Conservation (phyloP, 768 basidiomycete genomes). For the Boletus fagicola region DNA sequence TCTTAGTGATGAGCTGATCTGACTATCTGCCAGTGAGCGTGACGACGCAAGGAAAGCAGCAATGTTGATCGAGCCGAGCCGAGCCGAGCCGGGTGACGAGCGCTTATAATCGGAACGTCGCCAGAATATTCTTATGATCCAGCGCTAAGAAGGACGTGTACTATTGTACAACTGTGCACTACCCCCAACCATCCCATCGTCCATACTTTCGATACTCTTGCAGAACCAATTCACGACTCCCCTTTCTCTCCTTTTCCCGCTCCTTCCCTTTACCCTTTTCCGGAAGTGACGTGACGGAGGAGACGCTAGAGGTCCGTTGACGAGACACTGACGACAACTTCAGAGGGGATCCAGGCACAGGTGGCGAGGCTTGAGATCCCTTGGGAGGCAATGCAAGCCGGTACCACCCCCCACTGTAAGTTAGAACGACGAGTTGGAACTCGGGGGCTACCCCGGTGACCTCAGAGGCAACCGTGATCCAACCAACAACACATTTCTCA, state of each 20-base stretch:
- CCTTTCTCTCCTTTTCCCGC: constrained; percentile 54
- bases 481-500: constrained; percentile 84
- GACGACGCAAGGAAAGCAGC: neutral
- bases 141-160: neutral
- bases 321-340: constrained; percentile 39
- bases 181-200: constrained; percentile 88
- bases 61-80: neutral
- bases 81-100: neutral
- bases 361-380: constrained; percentile 19
- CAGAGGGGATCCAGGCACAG: constrained; percentile 43
- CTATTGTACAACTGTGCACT: constrained; percentile 1
- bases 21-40: neutral
- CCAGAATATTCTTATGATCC: neutral
- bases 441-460: constrained; percentile 40
- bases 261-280: constrained; percentile 57
- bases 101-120: neutral
- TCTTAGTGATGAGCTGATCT: constrained; percentile 4
- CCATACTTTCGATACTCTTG: constrained; percentile 82
- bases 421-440: constrained; percentile 80
- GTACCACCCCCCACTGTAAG: constrained; percentile 92
- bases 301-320: constrained; percentile 52
- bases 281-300: constrained; percentile 47
- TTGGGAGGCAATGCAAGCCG: constrained; percentile 61
- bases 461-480: constrained; percentile 58
- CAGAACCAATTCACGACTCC: constrained; percentile 63